Percentiles rank a stretch among this genome's conserved stretches.
phyloP scores from a whole-genome alignment of 2,329 filamentous ascomycete species.

The Pochonia chlamydosporia region DNA sequence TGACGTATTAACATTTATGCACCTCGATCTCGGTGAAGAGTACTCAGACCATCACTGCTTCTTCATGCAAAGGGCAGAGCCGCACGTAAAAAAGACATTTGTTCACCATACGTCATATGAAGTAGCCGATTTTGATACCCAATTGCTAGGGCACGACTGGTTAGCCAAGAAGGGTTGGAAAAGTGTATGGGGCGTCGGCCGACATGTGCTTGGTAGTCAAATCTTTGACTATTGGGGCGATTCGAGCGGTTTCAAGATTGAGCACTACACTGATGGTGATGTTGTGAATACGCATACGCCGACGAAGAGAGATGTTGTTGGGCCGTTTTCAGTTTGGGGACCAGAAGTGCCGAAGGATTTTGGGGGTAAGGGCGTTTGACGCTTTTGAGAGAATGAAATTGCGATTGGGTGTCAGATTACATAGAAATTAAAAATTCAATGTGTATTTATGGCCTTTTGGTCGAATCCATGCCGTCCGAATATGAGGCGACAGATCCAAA shows the following conservation, averaged over 20 bases:
- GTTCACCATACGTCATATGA: conserved; percentile 28
- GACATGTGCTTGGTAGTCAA: conserved; percentile 54
- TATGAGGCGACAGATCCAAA: no score
- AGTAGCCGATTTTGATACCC: conserved; percentile 55
- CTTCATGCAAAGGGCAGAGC: conserved; percentile 34
- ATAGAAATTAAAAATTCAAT: no score
- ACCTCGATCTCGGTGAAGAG: conserved; percentile 44
- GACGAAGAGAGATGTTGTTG: conserved; percentile 11
- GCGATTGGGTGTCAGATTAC: no score
- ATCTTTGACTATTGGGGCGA: conserved; percentile 62
- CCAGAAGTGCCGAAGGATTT: conserved; percentile 11
- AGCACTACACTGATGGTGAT: conserved; percentile 59
- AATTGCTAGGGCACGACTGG: conserved; percentile 55
- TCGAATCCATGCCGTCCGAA: no score
- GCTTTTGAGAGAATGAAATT: no score
- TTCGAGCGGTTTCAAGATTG: conserved; percentile 45
- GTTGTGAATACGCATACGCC: conserved; percentile 47
- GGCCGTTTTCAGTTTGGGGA: conserved; percentile 13
- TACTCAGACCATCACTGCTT: conserved; percentile 51
- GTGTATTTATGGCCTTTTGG: no score
- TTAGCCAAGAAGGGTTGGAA: conserved; percentile 46
- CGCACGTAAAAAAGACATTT: conserved; percentile 6
- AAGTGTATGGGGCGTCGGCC: conserved; percentile 54
- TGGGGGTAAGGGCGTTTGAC: no score
- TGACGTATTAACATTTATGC: conserved; percentile 38